These are phyloP conservation scores for Chlorella vulgaris DNA, from an alignment of 139 green algal species.

Conservation along the genomic window DNA sequence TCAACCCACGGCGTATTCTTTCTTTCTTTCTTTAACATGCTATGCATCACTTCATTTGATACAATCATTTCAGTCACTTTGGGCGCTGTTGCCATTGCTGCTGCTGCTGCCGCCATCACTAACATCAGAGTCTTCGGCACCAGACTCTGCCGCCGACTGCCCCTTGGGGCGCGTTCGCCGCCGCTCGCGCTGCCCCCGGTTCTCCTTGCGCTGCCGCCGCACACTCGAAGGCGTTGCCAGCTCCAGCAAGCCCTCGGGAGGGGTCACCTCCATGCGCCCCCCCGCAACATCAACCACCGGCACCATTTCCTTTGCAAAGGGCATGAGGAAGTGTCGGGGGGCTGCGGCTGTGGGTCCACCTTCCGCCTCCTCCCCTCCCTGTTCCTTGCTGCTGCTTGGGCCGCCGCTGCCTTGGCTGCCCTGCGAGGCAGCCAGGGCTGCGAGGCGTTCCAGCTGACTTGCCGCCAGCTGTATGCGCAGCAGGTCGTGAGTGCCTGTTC, in stretches of 20 bases:
- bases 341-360: not conserved
- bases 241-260: slow-evolving; percentile 52
- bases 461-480: slow-evolving; percentile 43
- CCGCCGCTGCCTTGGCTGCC: not conserved
- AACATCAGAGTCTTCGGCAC: too few relatives aligned
- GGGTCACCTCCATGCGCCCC: slow-evolving; percentile 28
- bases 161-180: not conserved
- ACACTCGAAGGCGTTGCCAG: slow-evolving; percentile 23
- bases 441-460: slow-evolving; percentile 12
- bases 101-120: too few relatives aligned
- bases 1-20: too few relatives aligned
- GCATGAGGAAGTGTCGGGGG: slow-evolving; percentile 42
- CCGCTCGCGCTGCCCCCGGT: slow-evolving; percentile 12
- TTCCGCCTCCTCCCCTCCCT: not conserved
- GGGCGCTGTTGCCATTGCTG: not conserved
- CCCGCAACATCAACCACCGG: slow-evolving; percentile 45
- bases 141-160: not conserved
- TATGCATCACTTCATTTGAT: too few relatives aligned
- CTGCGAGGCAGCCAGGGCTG: not conserved
- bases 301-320: slow-evolving; percentile 58
- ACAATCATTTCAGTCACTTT: not conserved
- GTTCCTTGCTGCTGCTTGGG: not conserved
- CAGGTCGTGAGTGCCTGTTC: slow-evolving; percentile 56
- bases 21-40: too few relatives aligned
- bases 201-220: slow-evolving; percentile 20